A percentile compares a stretch with the other conserved stretches of the same genome.
Conservation (phyloP, 805 yeast genomes). For the Barnettozyma wickerhamii region DNA sequence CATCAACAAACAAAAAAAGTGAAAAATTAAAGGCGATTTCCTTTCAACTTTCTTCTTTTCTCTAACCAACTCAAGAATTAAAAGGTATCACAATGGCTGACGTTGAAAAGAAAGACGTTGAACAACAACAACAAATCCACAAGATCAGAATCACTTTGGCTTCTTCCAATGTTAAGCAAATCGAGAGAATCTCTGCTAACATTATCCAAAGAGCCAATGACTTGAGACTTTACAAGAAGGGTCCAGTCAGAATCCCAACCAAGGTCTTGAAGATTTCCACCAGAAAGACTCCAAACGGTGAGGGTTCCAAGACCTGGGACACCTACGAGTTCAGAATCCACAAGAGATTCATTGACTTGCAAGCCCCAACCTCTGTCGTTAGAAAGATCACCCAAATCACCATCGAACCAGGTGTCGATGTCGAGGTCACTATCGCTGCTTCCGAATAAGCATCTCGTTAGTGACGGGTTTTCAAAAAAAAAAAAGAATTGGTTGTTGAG, state of each 20-base stretch:
- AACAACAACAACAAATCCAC: constrained; percentile 80
- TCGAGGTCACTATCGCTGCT: constrained; percentile 88
- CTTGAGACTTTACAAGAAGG: constrained; percentile 86
- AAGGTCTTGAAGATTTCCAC: constrained; percentile 96
- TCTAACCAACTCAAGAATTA: constrained; percentile 27
- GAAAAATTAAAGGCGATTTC: constrained; percentile 12
- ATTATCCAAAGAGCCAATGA: constrained; percentile 83
- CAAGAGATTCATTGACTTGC: constrained; percentile 98
- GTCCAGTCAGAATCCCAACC: constrained; percentile 99
- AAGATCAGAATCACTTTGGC: constrained; percentile 99
- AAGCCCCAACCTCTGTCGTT: constrained; percentile 91
- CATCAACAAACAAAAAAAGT: constrained; percentile 5
- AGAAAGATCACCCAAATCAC: constrained; percentile 97
- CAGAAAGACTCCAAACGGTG: constrained; percentile 99
- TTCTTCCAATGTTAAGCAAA: constrained; percentile 97
- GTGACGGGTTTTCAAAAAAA: not conserved
- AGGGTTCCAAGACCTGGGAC: constrained; percentile 99
- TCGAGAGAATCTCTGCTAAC: constrained; percentile 93
- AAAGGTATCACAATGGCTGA: constrained; percentile 67
- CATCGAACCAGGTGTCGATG: constrained; percentile 99
- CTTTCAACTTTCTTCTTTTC: not conserved
- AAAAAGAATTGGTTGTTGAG: not conserved
- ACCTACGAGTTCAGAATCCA: constrained; percentile 99
- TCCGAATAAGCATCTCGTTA: constrained; percentile 31
- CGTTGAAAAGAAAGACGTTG: constrained; percentile 79